phyloP scores from a whole-genome alignment of 257 asterid species.

The Asclepias syriaca region DNA sequence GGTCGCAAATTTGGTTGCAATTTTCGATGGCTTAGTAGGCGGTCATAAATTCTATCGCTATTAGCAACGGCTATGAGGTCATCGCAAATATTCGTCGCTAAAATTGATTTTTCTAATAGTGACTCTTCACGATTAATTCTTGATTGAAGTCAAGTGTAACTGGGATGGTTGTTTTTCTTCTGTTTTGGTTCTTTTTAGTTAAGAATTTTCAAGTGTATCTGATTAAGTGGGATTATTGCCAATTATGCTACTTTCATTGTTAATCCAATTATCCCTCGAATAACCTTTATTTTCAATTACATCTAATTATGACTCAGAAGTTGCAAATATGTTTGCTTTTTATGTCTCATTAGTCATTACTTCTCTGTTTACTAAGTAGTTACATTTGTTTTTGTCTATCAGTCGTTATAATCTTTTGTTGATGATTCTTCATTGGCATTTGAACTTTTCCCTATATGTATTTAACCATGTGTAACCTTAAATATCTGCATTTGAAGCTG shows the following conservation, averaged over 20 bases:
- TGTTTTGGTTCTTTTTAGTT: background rate
- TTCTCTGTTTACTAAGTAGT: background rate
- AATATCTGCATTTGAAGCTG: background rate
- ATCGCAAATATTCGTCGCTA: no score
- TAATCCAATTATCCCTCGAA: background rate
- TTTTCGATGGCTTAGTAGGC: no score
- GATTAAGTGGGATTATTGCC: background rate
- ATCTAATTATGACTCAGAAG: background rate
- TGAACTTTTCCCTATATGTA: no score
- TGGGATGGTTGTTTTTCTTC: background rate
- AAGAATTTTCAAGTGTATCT: conserved; percentile 7
- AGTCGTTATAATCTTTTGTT: background rate
- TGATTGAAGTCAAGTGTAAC: background rate
- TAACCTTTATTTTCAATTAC: background rate
- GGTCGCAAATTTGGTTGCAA: no score
- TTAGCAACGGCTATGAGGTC: no score
- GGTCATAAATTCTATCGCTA: no score
- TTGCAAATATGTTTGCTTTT: background rate
- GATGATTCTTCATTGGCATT: background rate
- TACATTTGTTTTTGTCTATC: background rate
- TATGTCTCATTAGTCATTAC: background rate
- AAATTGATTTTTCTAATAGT: no score
- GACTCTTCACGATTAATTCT: conserved; percentile 20
- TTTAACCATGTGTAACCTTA: background rate
- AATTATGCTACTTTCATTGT: background rate